These are phyloP conservation scores for Penicillium fimorum DNA, from an alignment of 495 filamentous ascomycete genomes.

Conservation along the genomic window DNA sequence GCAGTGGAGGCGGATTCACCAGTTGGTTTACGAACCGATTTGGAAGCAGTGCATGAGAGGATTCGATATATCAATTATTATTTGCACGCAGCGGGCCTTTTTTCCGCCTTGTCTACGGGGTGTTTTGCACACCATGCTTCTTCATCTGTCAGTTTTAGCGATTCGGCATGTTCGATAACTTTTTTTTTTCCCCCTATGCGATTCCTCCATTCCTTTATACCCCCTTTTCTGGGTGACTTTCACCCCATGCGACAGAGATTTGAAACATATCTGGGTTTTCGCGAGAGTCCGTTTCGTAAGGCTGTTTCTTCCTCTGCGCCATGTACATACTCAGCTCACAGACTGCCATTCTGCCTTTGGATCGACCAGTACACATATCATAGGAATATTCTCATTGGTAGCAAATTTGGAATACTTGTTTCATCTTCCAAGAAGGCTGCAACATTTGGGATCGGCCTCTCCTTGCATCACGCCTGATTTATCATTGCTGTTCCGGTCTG, in stretches of 20 bases:
- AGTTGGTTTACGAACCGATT: slow-evolving; percentile 43
- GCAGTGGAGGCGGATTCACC: slow-evolving; percentile 29
- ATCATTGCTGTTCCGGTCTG: neutral
- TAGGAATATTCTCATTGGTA: neutral
- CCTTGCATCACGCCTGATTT: neutral
- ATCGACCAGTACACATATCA: neutral
- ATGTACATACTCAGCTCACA: neutral
- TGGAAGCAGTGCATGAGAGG: slow-evolving; percentile 15
- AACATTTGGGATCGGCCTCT: neutral
- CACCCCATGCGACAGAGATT: neutral
- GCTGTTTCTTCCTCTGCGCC: neutral
- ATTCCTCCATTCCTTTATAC: neutral
- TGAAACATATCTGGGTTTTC: neutral
- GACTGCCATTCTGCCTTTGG: neutral
- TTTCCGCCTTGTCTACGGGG: neutral
- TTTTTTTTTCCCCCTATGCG: neutral
- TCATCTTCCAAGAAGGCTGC: neutral
- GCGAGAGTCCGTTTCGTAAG: neutral
- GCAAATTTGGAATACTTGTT: neutral
- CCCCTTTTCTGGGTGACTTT: slow-evolving; percentile 1
- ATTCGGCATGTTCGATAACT: neutral
- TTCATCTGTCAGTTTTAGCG: slow-evolving; percentile 9
- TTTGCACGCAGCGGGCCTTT: neutral
- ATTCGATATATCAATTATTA: neutral
- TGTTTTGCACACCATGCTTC: neutral